These are phyloP conservation scores for Ceratocystis huliohia DNA, from an alignment of 2,329 filamentous ascomycete species.

Conservation along the genomic window DNA sequence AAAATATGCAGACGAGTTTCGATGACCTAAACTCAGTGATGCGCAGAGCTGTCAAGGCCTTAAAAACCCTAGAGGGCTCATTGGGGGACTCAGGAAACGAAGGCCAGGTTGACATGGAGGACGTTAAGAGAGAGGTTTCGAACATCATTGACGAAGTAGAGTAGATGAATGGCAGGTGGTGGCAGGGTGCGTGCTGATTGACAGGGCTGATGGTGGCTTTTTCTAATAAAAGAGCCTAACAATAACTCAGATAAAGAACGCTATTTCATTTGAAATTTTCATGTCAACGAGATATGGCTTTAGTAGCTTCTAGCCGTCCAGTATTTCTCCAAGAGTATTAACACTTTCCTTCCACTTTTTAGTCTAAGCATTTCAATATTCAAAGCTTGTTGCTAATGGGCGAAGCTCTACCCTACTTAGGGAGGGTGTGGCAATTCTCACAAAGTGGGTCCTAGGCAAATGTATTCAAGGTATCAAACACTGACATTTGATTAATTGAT, in stretches of 20 bases:
- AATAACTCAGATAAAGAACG: no score
- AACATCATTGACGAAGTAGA: slow-evolving; percentile 10
- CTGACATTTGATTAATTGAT: neutral
- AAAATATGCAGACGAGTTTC: neutral
- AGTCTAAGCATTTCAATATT: neutral
- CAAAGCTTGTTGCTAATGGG: neutral
- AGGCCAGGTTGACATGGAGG: neutral
- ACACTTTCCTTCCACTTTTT: no score
- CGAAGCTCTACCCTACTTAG: neutral
- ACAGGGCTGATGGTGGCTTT: neutral
- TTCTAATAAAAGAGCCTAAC: neutral
- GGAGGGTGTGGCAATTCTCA: slow-evolving; percentile 10
- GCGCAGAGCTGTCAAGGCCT: neutral
- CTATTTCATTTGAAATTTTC: no score
- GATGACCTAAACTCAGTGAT: slow-evolving; percentile 5
- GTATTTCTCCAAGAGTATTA: no score
- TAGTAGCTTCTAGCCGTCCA: no score
- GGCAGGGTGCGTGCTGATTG: neutral
- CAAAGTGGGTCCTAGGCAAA: slow-evolving; percentile 12
- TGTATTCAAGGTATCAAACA: neutral
- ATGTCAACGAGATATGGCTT: no score
- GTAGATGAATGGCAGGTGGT: neutral
- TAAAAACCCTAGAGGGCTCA: slow-evolving; percentile 8
- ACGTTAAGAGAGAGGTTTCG: slow-evolving; percentile 8
- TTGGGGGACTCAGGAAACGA: neutral